Conservation (phyloP, 768 basidiomycete species). For the Boletus eberwhitei region DNA sequence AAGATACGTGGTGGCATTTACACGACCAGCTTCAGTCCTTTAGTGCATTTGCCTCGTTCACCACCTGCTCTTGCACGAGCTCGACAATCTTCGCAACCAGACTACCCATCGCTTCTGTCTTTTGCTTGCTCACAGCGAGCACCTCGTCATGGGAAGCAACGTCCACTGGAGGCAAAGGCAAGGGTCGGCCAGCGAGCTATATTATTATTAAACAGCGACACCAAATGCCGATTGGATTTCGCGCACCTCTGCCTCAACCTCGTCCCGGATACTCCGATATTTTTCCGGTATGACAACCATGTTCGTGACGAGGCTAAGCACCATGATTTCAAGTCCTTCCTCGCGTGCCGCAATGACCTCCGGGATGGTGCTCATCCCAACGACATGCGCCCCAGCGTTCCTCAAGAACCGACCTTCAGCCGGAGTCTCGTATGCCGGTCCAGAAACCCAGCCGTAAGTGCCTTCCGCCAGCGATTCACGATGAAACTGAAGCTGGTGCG, state of each 20-base stretch:
- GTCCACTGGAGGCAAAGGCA: constrained; percentile 39
- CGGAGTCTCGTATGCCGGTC: constrained; percentile 87
- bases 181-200: constrained; percentile 59
- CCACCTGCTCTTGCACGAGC: constrained; percentile 25
- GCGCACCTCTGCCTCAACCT: constrained; percentile 73
- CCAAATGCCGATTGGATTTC: neutral
- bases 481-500: constrained; percentile 55
- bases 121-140: constrained; percentile 56
- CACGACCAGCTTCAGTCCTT: constrained; percentile 5
- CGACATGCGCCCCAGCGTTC: constrained; percentile 78
- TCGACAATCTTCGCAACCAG: constrained; percentile 68
- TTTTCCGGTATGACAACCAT: constrained; percentile 69
- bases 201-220: constrained; percentile 5
- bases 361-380: constrained; percentile 91
- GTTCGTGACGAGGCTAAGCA: constrained; percentile 84
- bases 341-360: constrained; percentile 81
- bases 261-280: constrained; percentile 67
- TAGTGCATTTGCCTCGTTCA: constrained; percentile 1
- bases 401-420: constrained; percentile 81
- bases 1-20: neutral
- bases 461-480: constrained; percentile 69
- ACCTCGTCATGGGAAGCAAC: constrained; percentile 82
- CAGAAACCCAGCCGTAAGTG: constrained; percentile 85
- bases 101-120: constrained; percentile 67
- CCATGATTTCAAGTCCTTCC: constrained; percentile 72